Percentiles rank a stretch among this genome's conserved stretches.
phyloP scores from a whole-genome alignment of 2,329 filamentous ascomycete species.

The Aspergillus nomiae region DNA sequence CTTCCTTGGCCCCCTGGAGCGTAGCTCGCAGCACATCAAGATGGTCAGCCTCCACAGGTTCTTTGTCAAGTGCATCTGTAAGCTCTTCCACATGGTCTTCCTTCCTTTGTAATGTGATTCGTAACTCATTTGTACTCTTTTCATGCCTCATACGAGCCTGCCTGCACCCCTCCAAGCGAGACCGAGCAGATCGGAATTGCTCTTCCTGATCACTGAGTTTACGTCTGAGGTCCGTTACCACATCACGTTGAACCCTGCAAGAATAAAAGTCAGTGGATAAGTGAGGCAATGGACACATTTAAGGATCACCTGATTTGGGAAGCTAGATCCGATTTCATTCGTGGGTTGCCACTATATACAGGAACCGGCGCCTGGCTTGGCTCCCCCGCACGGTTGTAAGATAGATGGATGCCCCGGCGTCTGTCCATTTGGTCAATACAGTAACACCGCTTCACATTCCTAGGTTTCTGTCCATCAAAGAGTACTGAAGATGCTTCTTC shows the following conservation, averaged over 20 bases:
- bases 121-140: conserved; percentile 51
- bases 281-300: background rate
- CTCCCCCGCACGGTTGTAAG: conserved; percentile 51
- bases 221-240: conserved; percentile 55
- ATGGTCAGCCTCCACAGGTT: conserved; percentile 64
- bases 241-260: conserved; percentile 47
- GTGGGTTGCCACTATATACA: conserved; percentile 56
- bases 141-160: conserved; percentile 54
- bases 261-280: conserved; percentile 11
- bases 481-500: conserved; percentile 70
- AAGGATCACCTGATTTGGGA: conserved; percentile 60
- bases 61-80: conserved; percentile 63
- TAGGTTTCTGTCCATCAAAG: conserved; percentile 61
- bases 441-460: conserved; percentile 71
- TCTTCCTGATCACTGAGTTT: conserved; percentile 58
- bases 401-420: conserved; percentile 63
- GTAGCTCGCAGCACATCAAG: conserved; percentile 61
- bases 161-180: conserved; percentile 53
- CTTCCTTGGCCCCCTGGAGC: conserved; percentile 59
- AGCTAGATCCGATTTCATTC: conserved; percentile 79
- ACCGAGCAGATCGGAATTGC: conserved; percentile 51
- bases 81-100: conserved; percentile 66
- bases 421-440: conserved; percentile 65
- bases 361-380: conserved; percentile 56
- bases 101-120: conserved; percentile 59